Percentiles rank a stretch among this genome's conserved stretches.
These are phyloP conservation scores for Podospora appendiculata DNA, from an alignment of 495 filamentous ascomycete genomes.

Conservation along the genomic window DNA sequence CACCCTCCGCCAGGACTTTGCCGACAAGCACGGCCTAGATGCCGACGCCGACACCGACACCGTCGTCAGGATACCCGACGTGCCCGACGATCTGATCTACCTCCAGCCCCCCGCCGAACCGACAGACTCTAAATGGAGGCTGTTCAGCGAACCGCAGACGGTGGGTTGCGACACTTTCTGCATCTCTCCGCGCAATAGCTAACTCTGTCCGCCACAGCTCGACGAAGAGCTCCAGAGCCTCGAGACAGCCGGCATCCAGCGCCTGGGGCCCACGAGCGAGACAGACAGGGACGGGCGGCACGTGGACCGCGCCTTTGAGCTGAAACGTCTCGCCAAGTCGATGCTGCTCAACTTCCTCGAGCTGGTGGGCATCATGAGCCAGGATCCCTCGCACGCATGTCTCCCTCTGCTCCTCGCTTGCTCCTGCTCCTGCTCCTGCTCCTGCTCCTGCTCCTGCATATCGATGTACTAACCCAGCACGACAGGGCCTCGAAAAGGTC, in stretches of 20 bases:
- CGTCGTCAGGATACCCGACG: conserved; percentile 37
- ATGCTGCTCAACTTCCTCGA: conserved; percentile 80
- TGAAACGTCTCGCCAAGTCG: conserved; percentile 72
- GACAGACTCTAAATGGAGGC: conserved; percentile 57
- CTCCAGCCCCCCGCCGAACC: conserved; percentile 77
- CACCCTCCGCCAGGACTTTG: conserved; percentile 34
- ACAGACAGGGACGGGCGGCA: conserved; percentile 36
- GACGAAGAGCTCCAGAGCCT: conserved; percentile 59
- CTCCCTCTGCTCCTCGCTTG: neutral
- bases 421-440: conserved; percentile 1
- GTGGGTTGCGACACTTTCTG: conserved; percentile 27
- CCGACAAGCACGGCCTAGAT: conserved; percentile 26
- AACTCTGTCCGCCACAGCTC: conserved; percentile 28
- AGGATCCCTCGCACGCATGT: conserved; percentile 50
- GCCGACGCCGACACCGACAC: conserved; percentile 9
- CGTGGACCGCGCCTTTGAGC: conserved; percentile 63
- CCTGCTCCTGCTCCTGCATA: neutral
- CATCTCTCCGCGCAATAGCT: neutral
- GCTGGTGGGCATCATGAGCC: conserved; percentile 60
- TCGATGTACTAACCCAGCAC: neutral
- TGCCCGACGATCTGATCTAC: conserved; percentile 68
- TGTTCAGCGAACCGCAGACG: conserved; percentile 63
- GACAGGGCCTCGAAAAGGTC: conserved; percentile 51
- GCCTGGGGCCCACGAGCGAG: conserved; percentile 52
- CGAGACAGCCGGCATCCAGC: conserved; percentile 58